Evolutionary conservation across 208 protist genomes (phyloP).

Genomic region (Leishmania major): DNA sequence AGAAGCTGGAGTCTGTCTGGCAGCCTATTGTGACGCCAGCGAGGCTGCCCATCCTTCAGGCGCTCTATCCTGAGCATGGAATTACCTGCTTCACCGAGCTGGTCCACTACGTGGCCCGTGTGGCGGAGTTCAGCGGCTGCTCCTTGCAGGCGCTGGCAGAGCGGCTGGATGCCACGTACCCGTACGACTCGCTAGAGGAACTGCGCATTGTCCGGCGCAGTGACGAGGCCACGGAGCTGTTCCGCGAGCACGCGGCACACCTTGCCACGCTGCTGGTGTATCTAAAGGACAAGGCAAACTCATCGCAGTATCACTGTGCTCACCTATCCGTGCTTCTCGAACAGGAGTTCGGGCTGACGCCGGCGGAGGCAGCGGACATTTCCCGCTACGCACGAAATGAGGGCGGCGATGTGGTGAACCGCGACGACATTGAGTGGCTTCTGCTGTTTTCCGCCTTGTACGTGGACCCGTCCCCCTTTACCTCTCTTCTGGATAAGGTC

Average conservation of each 20-base stretch:
- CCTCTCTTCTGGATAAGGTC: slow-evolving; percentile 55
- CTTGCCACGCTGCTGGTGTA: slow-evolving; percentile 42
- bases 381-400: slow-evolving; percentile 29
- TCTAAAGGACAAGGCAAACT: slow-evolving; percentile 47
- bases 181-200: slow-evolving; percentile 59
- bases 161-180: slow-evolving; percentile 68
- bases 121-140: slow-evolving; percentile 73
- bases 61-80: slow-evolving; percentile 74
- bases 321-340: slow-evolving; percentile 46
- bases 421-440: slow-evolving; percentile 61
- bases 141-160: slow-evolving; percentile 66
- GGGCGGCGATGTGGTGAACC: slow-evolving; percentile 34
- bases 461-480: slow-evolving; percentile 78
- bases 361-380: slow-evolving; percentile 53
- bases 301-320: slow-evolving; percentile 41
- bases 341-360: slow-evolving; percentile 38
- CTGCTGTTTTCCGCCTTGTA: slow-evolving; percentile 49
- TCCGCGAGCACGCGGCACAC: slow-evolving; percentile 36
- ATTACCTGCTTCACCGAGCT: slow-evolving; percentile 67
- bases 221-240: slow-evolving; percentile 46
- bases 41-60: slow-evolving; percentile 64
- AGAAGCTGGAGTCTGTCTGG: slow-evolving; percentile 67
- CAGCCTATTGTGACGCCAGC: slow-evolving; percentile 46
- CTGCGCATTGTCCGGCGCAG: slow-evolving; percentile 36
- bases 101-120: slow-evolving; percentile 74